A percentile compares a stretch with the other conserved stretches of the same genome.
Conservation (phyloP, 2,329 filamentous ascomycete species). For the Hypoxylon sp. region DNA sequence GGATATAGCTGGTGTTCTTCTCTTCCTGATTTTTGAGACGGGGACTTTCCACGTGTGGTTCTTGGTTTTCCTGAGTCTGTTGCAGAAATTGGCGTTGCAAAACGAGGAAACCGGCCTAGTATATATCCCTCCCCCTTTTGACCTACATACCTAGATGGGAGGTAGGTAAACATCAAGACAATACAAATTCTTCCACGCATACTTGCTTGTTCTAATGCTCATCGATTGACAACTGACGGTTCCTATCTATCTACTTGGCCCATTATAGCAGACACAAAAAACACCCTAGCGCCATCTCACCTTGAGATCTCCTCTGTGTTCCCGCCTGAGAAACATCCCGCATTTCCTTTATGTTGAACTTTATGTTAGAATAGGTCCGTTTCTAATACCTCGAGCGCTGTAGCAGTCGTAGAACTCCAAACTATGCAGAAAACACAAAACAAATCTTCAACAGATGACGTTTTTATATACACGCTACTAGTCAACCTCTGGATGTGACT, state of each 20-base stretch:
- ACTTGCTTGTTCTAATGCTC: background rate
- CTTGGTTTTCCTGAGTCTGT: background rate
- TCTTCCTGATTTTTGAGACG: constrained; percentile 1
- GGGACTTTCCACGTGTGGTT: constrained; percentile 5
- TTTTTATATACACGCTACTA: background rate
- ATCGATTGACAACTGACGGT: background rate
- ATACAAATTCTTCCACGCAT: background rate
- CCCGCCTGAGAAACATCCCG: background rate
- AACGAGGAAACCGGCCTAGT: constrained; percentile 4
- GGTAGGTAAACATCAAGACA: constrained; percentile 21
- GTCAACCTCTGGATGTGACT: no score
- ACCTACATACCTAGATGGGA: no score
- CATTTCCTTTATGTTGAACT: constrained; percentile 9
- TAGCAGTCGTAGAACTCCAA: constrained; percentile 28
- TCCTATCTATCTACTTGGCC: no score
- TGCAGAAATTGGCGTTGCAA: constrained; percentile 25
- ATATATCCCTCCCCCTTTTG: constrained; percentile 18
- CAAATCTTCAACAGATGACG: constrained; percentile 4
- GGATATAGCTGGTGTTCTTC: constrained; percentile 12
- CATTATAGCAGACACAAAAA: no score
- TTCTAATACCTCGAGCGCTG: background rate
- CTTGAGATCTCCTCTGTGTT: background rate
- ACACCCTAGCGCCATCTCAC: background rate
- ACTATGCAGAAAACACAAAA: constrained; percentile 41
- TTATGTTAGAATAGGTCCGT: background rate